Evolutionary conservation across 306 rosid genomes (phyloP).

Genomic region (Nissolia schottii): DNA sequence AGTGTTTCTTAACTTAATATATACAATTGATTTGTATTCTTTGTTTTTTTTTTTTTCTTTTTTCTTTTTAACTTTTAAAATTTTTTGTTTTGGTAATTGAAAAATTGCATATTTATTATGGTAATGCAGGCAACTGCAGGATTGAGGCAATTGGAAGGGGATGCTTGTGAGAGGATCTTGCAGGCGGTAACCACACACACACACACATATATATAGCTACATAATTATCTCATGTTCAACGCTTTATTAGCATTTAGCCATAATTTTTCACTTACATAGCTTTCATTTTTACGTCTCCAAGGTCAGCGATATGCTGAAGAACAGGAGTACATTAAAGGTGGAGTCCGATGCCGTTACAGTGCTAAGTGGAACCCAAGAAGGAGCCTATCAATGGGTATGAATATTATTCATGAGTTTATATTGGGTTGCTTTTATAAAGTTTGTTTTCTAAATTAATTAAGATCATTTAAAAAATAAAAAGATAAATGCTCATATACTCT

Average conservation of each 20-base stretch:
- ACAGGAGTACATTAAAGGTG: constrained; percentile 39
- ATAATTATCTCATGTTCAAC: background rate
- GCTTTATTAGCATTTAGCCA: background rate
- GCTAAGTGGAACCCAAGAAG: constrained; percentile 70
- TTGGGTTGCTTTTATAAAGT: no score
- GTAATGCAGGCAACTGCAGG: constrained; percentile 77
- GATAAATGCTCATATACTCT: no score
- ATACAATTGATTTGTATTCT: background rate
- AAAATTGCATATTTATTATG: background rate
- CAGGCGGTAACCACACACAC: constrained; percentile 61
- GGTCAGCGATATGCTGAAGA: constrained; percentile 61
- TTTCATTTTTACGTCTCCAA: background rate
- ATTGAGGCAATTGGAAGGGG: constrained; percentile 47
- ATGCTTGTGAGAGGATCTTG: constrained; percentile 53
- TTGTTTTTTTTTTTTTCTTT: no score
- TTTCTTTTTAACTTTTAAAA: no score
- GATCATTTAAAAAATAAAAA: no score
- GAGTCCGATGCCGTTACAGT: constrained; percentile 41
- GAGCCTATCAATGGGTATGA: constrained; percentile 69
- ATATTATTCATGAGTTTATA: no score
- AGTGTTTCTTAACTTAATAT: background rate
- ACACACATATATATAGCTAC: background rate
- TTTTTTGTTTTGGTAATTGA: background rate
- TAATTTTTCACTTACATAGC: background rate
- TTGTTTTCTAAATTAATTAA: no score